phyloP scores from a whole-genome alignment of 495 filamentous ascomycete species.

The Sporormia fimetaria region DNA sequence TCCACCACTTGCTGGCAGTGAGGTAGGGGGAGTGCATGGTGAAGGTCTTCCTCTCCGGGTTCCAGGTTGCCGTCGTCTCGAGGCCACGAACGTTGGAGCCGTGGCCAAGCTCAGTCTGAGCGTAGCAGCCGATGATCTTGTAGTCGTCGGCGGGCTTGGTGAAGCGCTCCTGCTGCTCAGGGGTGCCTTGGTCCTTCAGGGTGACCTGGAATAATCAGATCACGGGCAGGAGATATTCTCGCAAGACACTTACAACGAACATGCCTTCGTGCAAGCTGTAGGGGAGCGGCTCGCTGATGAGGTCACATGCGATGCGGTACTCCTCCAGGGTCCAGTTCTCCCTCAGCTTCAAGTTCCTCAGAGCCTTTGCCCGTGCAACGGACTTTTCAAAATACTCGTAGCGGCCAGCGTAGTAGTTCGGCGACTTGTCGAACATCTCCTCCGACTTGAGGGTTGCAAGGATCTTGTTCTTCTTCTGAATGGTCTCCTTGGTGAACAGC shows the following conservation, averaged over 20 bases:
- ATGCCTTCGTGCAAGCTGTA: conserved; percentile 57
- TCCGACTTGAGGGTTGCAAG: conserved; percentile 46
- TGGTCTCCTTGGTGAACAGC: conserved; percentile 46
- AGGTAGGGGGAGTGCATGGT: conserved; percentile 54
- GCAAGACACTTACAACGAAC: conserved; percentile 52
- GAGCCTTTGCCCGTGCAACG: conserved; percentile 51
- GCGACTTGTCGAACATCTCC: conserved; percentile 56
- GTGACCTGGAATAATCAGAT: conserved; percentile 38
- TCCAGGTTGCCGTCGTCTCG: conserved; percentile 64
- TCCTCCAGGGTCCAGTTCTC: conserved; percentile 56
- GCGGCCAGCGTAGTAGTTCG: conserved; percentile 54
- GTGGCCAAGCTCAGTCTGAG: conserved; percentile 66
- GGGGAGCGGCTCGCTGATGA: conserved; percentile 55
- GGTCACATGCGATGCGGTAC: conserved; percentile 44
- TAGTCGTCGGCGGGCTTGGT: conserved; percentile 51
- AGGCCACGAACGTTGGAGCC: conserved; percentile 64
- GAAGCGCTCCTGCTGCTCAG: conserved; percentile 59
- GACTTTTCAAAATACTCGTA: conserved; percentile 53
- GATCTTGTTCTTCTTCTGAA: conserved; percentile 43
- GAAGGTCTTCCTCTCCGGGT: conserved; percentile 55
- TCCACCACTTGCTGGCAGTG: conserved; percentile 71
- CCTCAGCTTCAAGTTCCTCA: conserved; percentile 50
- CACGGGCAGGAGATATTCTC: conserved; percentile 9
- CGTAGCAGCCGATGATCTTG: conserved; percentile 63
- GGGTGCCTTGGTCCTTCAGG: conserved; percentile 55